Evolutionary conservation across 1,284 basidiomycete species (phyloP).

Genomic region (Puccinia brachypodii): DNA sequence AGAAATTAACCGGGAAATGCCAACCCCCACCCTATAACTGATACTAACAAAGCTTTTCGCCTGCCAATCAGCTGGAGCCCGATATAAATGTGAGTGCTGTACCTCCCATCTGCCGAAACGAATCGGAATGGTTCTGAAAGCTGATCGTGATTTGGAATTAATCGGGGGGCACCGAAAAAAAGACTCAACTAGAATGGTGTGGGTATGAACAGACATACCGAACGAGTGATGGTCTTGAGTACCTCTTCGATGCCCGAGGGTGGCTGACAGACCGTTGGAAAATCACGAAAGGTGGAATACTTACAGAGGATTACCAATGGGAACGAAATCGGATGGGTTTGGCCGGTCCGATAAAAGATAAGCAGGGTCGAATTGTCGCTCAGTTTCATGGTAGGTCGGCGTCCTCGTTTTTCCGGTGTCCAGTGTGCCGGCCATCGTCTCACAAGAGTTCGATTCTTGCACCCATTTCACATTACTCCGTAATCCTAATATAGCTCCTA

Average conservation of each 20-base stretch:
- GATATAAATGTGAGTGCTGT: constrained; percentile 7
- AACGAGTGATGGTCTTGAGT: not conserved
- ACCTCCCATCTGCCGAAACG: too few species aligned
- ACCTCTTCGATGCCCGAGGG: not conserved
- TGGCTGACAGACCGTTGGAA: constrained; percentile 1
- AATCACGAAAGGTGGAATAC: not conserved
- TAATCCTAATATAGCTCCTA: too few species aligned
- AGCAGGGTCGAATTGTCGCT: constrained; percentile 1
- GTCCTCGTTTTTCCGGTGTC: not conserved
- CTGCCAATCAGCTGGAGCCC: not conserved
- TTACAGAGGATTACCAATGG: not conserved
- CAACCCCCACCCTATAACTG: too few species aligned
- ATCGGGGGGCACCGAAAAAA: too few species aligned
- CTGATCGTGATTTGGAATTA: not conserved
- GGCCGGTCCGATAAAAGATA: constrained; percentile 11
- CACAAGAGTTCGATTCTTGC: too few species aligned
- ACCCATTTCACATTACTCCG: too few species aligned
- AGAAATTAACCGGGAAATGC: too few species aligned
- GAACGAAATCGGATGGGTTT: not conserved
- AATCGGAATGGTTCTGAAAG: too few species aligned
- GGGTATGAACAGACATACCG: not conserved
- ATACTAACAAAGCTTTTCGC: not conserved
- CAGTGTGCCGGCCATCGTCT: not conserved
- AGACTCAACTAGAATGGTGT: not conserved
- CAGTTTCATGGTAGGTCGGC: constrained; percentile 4